These are phyloP conservation scores for Fragilaria crotonensis DNA, from an alignment of 108 stramenopile species.

Conservation along the genomic window DNA sequence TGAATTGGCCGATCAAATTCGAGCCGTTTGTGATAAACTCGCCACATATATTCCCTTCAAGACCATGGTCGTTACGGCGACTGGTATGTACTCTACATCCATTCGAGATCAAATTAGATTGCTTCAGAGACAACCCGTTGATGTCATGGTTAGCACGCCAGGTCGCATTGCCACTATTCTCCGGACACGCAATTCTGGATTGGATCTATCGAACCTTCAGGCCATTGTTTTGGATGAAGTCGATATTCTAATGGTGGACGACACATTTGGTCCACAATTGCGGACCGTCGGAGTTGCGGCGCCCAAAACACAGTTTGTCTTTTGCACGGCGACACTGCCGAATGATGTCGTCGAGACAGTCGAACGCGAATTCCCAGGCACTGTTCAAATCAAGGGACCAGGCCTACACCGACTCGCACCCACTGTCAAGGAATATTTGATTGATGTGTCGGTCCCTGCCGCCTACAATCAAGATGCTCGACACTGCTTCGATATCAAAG, in stretches of 20 bases:
- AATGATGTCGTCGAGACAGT: conserved; percentile 64
- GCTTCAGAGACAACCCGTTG: conserved; percentile 57
- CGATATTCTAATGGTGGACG: conserved; percentile 85
- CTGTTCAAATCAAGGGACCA: conserved; percentile 69
- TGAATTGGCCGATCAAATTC: conserved; percentile 87
- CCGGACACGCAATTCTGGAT: conserved; percentile 56
- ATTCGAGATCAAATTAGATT: conserved; percentile 81
- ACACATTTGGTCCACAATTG: conserved; percentile 85
- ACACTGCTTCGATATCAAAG: conserved; percentile 77
- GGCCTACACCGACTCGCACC: conserved; percentile 86
- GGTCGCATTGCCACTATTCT: conserved; percentile 86
- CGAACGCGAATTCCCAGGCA: conserved; percentile 64
- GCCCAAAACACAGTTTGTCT: conserved; percentile 80
- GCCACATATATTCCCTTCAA: conserved; percentile 24
- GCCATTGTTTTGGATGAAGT: conserved; percentile 89
- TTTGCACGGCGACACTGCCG: conserved; percentile 92
- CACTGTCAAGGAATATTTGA: conserved; percentile 59
- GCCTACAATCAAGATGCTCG: conserved; percentile 46
- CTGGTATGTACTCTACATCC: conserved; percentile 48
- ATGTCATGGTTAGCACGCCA: conserved; percentile 86
- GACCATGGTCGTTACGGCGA: conserved; percentile 63
- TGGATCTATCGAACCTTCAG: conserved; percentile 52
- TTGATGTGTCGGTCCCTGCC: conserved; percentile 82
- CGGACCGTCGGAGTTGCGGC: conserved; percentile 78
- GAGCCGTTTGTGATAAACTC: conserved; percentile 48